phyloP scores from a whole-genome alignment of 345 rosid genomes.

The Rhizophora mangle region DNA sequence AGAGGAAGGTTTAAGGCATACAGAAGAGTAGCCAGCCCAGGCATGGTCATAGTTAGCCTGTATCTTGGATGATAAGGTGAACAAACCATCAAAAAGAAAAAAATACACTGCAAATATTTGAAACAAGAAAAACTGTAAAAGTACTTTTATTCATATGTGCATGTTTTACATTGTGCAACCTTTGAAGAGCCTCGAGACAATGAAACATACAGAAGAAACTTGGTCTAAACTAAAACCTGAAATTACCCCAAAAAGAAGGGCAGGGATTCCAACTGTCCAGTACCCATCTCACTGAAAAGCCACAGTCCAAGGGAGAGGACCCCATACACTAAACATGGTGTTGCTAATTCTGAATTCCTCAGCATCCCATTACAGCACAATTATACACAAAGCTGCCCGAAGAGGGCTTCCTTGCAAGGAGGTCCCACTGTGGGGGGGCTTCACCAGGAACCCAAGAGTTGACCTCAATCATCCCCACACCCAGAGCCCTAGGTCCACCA shows the following conservation, averaged over 20 bases:
- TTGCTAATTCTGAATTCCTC: constrained; percentile 15
- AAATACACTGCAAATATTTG: constrained; percentile 2
- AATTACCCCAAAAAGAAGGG: constrained; percentile 26
- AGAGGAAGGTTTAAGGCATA: neutral
- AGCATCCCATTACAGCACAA: constrained; percentile 37
- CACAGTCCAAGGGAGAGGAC: constrained; percentile 13
- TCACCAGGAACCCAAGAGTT: constrained; percentile 55
- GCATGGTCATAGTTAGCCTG: neutral
- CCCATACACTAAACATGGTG: constrained; percentile 11
- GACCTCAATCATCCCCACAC: constrained; percentile 56
- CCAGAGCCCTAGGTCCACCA: constrained; percentile 51
- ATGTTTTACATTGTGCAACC: constrained; percentile 28
- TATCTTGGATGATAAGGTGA: neutral
- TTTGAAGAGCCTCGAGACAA: constrained; percentile 19
- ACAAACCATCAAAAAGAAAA: constrained; percentile 9
- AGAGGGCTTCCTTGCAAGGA: constrained; percentile 20
- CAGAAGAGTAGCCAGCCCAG: neutral
- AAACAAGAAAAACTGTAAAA: constrained; percentile 17
- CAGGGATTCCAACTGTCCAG: constrained; percentile 29
- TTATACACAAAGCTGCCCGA: constrained; percentile 28
- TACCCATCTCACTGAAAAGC: constrained; percentile 23
- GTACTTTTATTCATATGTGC: constrained; percentile 37
- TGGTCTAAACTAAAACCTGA: constrained; percentile 26
- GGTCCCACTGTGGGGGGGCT: constrained; percentile 21
- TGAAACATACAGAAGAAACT: constrained; percentile 11